Evolutionary conservation across 345 rosid species (phyloP).

Genomic region (Salix dunnii): DNA sequence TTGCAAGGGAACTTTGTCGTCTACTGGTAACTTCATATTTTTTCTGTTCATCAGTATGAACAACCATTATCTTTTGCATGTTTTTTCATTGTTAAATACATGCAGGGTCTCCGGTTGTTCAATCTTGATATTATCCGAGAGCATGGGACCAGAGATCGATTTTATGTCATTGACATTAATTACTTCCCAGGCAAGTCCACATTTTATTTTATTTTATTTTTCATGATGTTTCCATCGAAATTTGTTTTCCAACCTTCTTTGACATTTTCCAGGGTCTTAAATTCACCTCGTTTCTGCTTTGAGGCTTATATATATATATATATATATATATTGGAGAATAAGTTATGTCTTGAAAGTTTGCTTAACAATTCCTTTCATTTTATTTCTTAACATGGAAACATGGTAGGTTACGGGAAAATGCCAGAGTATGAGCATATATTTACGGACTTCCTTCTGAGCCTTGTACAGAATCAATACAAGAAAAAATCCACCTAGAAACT

Average conservation of each 20-base stretch:
- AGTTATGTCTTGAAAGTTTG: not conserved
- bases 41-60: not conserved
- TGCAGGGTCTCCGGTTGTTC: conserved; percentile 70
- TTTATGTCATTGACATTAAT: conserved; percentile 74
- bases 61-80: not conserved
- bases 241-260: not conserved
- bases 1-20: conserved; percentile 67
- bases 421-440: conserved; percentile 76
- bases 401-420: conserved; percentile 81
- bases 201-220: not conserved
- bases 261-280: not conserved
- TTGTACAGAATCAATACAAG: conserved; percentile 50
- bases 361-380: not conserved
- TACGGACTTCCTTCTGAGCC: conserved; percentile 68
- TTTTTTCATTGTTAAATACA: not conserved
- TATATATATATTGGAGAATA: not conserved
- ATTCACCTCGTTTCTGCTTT: not conserved
- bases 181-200: conserved; percentile 68
- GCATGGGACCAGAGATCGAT: conserved; percentile 62
- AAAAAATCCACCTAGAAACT: conserved; percentile 25
- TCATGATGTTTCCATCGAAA: not conserved
- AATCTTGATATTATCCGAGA: conserved; percentile 78
- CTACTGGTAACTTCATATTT: conserved; percentile 42
- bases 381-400: not conserved
- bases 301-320: not conserved